These are phyloP conservation scores for Aspergillus luchuensis DNA, from an alignment of 2,329 filamentous ascomycete species.

Conservation along the genomic window DNA sequence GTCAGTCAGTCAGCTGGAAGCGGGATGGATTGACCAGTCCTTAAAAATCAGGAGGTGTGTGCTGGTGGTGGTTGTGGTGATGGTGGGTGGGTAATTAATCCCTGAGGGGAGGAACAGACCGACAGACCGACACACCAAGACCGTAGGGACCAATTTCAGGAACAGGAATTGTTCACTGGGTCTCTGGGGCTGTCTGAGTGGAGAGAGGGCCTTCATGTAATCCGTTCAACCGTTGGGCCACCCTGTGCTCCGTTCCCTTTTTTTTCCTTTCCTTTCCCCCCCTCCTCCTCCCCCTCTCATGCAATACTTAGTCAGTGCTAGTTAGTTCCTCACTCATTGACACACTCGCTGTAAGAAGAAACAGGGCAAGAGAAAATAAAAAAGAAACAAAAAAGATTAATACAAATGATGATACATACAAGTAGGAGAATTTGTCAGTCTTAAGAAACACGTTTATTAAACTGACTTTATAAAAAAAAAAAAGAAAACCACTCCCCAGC, in stretches of 20 bases:
- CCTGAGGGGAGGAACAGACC: too few species aligned
- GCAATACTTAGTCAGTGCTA: neutral
- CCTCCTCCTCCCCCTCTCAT: neutral
- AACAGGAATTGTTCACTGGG: constrained; percentile 16
- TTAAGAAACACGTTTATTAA: neutral
- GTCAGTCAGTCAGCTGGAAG: neutral
- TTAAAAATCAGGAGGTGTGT: neutral
- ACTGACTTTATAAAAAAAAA: neutral
- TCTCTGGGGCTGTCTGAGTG: constrained; percentile 15
- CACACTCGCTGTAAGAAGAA: neutral
- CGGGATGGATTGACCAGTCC: neutral
- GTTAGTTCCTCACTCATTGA: neutral
- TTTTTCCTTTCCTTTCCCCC: neutral
- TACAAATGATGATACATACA: neutral
- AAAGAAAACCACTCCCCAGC: neutral
- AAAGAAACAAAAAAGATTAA: neutral
- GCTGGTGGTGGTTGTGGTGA: neutral
- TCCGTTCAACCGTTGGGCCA: constrained; percentile 1
- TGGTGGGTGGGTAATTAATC: neutral
- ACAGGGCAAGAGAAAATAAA: neutral
- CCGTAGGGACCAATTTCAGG: constrained; percentile 10
- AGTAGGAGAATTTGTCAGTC: neutral
- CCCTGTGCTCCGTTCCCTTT: constrained; percentile 1
- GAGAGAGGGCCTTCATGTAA: constrained; percentile 8
- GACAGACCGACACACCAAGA: too few species aligned